Conservation (phyloP, 441 rosid species). For the Arabidopsis lyrata region DNA sequence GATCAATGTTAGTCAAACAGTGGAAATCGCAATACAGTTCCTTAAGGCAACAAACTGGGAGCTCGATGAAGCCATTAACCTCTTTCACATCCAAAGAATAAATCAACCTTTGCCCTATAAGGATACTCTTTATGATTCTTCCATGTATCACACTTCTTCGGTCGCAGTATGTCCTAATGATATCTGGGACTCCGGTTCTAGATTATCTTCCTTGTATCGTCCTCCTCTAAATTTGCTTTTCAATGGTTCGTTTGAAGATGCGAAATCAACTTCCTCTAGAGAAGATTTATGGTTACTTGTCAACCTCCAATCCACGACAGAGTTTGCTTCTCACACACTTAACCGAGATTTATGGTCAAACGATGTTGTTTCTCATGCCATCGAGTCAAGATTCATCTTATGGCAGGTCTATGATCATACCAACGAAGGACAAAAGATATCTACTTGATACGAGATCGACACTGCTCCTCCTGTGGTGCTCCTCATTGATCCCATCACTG, state of each 20-base stretch:
- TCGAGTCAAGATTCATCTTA: not conserved
- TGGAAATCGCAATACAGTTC: no score
- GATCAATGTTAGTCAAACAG: no score
- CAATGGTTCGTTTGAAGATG: slow-evolving; percentile 18
- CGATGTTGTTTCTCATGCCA: not conserved
- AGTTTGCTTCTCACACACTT: slow-evolving; percentile 21
- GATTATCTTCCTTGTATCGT: no score
- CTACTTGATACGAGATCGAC: not conserved
- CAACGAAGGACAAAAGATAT: not conserved
- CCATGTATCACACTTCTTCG: no score
- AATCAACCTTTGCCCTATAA: no score
- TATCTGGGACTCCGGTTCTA: no score
- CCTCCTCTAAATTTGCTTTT: not conserved
- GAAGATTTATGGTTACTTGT: slow-evolving; percentile 13
- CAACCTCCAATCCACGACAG: slow-evolving; percentile 18
- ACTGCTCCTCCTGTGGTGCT: slow-evolving; percentile 24
- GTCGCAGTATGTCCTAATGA: no score
- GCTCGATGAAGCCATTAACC: no score
- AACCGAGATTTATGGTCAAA: slow-evolving; percentile 34
- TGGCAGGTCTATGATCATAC: slow-evolving; percentile 31
- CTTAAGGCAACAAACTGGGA: no score
- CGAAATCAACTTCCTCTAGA: not conserved
- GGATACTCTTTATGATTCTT: no score
- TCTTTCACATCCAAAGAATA: no score
- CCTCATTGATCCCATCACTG: slow-evolving; percentile 26